These are phyloP conservation scores for Apiotrichum laibachii DNA, from an alignment of 1,284 basidiomycete genomes.

Conservation along the genomic window DNA sequence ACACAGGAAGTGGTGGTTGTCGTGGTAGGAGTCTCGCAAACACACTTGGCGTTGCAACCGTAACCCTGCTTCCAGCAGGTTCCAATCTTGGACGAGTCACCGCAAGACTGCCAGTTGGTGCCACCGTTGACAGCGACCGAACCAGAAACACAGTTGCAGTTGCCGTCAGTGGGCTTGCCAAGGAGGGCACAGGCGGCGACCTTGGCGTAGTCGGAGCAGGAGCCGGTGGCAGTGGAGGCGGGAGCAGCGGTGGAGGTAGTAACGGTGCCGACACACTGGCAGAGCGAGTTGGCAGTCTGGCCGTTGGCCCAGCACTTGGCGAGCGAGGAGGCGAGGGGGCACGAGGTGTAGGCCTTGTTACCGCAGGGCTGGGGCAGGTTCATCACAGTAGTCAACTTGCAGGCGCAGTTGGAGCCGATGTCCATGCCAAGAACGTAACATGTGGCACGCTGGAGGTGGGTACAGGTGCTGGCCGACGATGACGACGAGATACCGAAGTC, in stretches of 20 bases:
- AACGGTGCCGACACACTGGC: slow-evolving; percentile 3
- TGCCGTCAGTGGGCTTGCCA: slow-evolving; percentile 4
- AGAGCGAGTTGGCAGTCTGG: slow-evolving; percentile 6
- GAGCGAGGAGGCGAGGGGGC: background rate
- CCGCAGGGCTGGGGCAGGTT: slow-evolving; percentile 5
- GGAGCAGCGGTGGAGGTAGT: background rate
- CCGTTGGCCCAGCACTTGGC: slow-evolving; percentile 17
- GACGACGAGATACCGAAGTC: background rate
- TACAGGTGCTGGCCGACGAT: background rate
- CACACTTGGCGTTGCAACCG: slow-evolving; percentile 10
- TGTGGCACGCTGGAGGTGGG: slow-evolving; percentile 7
- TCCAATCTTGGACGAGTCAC: slow-evolving; percentile 3
- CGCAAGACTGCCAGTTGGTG: slow-evolving; percentile 2
- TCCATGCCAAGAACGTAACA: slow-evolving; percentile 14
- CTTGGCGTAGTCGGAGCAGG: slow-evolving; percentile 2
- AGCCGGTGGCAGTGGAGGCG: background rate
- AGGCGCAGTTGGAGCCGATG: slow-evolving; percentile 11
- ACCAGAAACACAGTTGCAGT: slow-evolving; percentile 7
- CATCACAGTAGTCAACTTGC: background rate
- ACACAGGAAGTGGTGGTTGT: background rate
- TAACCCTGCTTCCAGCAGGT: slow-evolving; percentile 10
- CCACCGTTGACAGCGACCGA: background rate
- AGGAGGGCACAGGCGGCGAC: slow-evolving; percentile 2
- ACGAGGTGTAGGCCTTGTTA: background rate
- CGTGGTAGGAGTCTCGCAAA: background rate